Percentiles rank a stretch among this genome's conserved stretches.
Evolutionary conservation across 805 yeast species (phyloP).

Genomic region (Ascoidea asiatica): DNA sequence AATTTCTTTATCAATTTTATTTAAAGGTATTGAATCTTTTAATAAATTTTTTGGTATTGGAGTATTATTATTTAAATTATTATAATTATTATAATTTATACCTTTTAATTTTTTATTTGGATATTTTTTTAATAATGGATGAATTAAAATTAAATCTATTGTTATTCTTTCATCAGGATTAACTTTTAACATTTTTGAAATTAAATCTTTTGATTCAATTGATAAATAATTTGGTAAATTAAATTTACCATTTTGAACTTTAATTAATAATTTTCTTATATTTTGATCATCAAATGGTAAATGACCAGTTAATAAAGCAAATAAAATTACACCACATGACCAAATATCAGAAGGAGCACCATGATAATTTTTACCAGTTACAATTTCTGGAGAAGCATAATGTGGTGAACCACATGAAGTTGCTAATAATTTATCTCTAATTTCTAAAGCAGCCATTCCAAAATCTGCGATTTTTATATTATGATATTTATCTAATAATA

Average conservation of each 20-base stretch:
- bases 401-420: constrained; percentile 98
- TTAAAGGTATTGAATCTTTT: constrained; percentile 14
- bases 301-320: constrained; percentile 89
- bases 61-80: constrained; percentile 19
- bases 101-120: constrained; percentile 19
- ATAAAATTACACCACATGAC: constrained; percentile 94
- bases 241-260: constrained; percentile 84
- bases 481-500: constrained; percentile 65
- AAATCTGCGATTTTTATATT: constrained; percentile 96
- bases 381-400: constrained; percentile 96
- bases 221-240: constrained; percentile 73
- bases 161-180: constrained; percentile 72
- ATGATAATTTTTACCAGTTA: constrained; percentile 87
- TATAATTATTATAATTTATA: constrained; percentile 14
- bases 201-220: constrained; percentile 75
- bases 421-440: constrained; percentile 67
- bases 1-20: constrained; percentile 61
- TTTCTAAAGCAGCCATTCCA: constrained; percentile 97
- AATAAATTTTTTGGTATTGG: constrained; percentile 21
- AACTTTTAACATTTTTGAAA: constrained; percentile 67
- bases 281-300: constrained; percentile 96
- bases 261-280: constrained; percentile 70
- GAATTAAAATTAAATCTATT: constrained; percentile 61
- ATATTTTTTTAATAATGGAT: constrained; percentile 74
- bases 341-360: constrained; percentile 97